phyloP scores from a whole-genome alignment of 371 early-diverging fungal species.

The Rhizomucor miehei region DNA sequence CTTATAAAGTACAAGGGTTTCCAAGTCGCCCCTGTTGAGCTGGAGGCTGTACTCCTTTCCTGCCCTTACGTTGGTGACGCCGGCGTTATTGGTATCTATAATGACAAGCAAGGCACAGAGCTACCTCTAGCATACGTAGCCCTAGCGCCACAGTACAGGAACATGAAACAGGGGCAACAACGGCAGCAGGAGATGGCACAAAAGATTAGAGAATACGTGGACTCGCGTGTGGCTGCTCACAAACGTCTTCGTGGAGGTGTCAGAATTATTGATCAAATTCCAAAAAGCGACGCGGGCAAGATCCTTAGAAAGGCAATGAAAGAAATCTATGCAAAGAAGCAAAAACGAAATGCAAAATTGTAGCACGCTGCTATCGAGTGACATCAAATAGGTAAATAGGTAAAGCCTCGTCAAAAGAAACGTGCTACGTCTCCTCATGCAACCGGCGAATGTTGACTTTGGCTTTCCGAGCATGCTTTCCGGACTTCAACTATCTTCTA shows the following conservation, averaged over 20 bases:
- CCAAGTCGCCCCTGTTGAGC: constrained; percentile 54
- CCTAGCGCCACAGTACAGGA: constrained; percentile 14
- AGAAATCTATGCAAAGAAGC: no score
- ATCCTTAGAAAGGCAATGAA: constrained; percentile 37
- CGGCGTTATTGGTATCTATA: constrained; percentile 66
- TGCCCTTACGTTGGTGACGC: constrained; percentile 68
- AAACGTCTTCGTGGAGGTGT: constrained; percentile 83
- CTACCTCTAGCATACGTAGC: constrained; percentile 78
- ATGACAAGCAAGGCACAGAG: constrained; percentile 60
- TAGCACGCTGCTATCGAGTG: no score
- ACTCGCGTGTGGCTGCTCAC: constrained; percentile 60
- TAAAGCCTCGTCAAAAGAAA: no score
- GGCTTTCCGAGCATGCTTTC: no score
- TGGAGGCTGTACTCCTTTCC: constrained; percentile 74
- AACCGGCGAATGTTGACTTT: no score
- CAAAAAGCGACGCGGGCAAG: constrained; percentile 78
- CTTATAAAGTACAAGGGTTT: constrained; percentile 77
- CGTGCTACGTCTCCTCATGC: no score
- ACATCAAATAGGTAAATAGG: no score
- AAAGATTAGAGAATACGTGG: constrained; percentile 60
- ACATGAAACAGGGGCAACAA: constrained; percentile 1
- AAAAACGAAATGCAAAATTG: no score
- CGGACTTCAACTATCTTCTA: no score
- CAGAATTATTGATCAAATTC: constrained; percentile 62
- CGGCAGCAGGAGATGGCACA: constrained; percentile 15